Evolutionary conservation across 176 grass and related monocot genomes (phyloP).

Genomic region (Eragrostis nindensis): DNA sequence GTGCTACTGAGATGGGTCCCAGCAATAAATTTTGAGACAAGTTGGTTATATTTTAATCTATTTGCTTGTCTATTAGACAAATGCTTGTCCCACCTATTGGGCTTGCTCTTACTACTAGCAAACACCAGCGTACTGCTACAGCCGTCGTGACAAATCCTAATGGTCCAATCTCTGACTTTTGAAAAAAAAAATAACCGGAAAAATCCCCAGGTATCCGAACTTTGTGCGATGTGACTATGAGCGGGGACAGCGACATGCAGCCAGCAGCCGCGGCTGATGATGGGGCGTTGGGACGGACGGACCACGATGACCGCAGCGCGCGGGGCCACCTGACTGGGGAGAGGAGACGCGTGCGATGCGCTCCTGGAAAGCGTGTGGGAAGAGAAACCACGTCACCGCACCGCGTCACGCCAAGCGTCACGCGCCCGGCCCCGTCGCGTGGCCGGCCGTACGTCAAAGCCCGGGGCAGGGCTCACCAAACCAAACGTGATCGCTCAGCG

Average conservation of each 20-base stretch:
- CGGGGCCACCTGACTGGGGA: neutral
- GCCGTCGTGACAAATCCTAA: neutral
- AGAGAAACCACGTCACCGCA: neutral
- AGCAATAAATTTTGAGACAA: no score
- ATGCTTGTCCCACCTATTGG: no score
- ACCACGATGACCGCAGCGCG: neutral
- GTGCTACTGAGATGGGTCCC: no score
- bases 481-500: neutral
- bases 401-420: conserved; percentile 10
- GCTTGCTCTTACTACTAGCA: neutral
- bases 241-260: neutral
- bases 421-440: neutral
- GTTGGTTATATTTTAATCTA: no score
- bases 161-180: neutral
- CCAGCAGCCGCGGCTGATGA: neutral
- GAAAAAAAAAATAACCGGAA: neutral
- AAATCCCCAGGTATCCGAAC: neutral
- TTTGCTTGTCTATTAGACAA: no score
- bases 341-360: neutral
- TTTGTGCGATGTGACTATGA: neutral
- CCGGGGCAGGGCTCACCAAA: neutral
- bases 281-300: neutral
- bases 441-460: neutral
- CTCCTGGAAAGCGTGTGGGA: neutral
- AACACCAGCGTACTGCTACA: neutral